phyloP scores from a whole-genome alignment of 2,329 filamentous ascomycete species.

The Aspergillus pseudotamarii region DNA sequence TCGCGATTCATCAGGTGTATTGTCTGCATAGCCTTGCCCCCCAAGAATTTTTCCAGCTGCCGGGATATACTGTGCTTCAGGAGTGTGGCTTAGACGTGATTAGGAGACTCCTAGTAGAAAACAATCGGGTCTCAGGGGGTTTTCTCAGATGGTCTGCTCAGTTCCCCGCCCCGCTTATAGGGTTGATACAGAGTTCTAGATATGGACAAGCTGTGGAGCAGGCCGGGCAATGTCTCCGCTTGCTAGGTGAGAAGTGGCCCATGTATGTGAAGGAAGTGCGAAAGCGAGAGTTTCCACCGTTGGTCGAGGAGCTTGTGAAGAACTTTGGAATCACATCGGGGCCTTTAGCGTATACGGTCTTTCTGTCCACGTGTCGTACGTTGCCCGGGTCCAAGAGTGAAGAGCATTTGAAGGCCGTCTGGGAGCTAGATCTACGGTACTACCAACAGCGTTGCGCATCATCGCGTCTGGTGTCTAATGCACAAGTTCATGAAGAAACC shows the following conservation, averaged over 20 bases:
- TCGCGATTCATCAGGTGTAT: slow-evolving; percentile 67
- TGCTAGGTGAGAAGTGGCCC: slow-evolving; percentile 48
- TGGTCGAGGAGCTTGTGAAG: slow-evolving; percentile 59
- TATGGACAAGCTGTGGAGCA: slow-evolving; percentile 37
- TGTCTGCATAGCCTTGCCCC: slow-evolving; percentile 57
- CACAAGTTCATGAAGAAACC: slow-evolving; percentile 18
- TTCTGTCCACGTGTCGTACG: slow-evolving; percentile 40
- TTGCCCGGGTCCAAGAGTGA: slow-evolving; percentile 22
- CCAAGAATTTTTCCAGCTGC: slow-evolving; percentile 37
- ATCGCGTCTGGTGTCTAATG: background rate
- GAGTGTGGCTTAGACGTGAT: slow-evolving; percentile 40
- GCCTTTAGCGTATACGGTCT: slow-evolving; percentile 58
- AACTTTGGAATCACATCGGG: slow-evolving; percentile 54
- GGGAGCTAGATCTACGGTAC: slow-evolving; percentile 22
- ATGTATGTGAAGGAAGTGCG: slow-evolving; percentile 36
- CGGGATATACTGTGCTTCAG: slow-evolving; percentile 38
- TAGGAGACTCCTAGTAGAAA: slow-evolving; percentile 50
- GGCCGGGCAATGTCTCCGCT: slow-evolving; percentile 50
- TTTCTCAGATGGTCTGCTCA: slow-evolving; percentile 50
- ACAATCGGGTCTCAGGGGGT: slow-evolving; percentile 42
- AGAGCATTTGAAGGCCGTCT: slow-evolving; percentile 21
- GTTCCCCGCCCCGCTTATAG: slow-evolving; percentile 48
- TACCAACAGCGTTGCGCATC: slow-evolving; percentile 21
- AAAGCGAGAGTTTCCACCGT: slow-evolving; percentile 53
- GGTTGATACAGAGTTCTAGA: slow-evolving; percentile 31